phyloP scores from a whole-genome alignment of 140 eudicot genomes.

The Anethum foeniculum region DNA sequence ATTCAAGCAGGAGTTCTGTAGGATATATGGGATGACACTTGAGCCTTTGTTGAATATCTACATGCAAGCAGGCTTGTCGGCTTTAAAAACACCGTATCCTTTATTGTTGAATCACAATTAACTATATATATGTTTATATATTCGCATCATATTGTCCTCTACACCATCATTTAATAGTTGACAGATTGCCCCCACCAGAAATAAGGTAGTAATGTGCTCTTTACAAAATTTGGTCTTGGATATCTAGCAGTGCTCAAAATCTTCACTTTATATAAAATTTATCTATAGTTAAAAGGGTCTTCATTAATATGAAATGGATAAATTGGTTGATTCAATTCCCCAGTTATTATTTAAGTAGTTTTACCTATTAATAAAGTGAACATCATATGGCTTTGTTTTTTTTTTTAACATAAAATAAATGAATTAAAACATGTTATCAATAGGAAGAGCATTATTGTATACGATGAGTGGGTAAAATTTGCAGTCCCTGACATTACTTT shows the following conservation, averaged over 20 bases:
- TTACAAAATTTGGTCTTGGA: neutral
- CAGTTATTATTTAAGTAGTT: neutral
- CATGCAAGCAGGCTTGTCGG: constrained; percentile 97
- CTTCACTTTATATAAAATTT: neutral
- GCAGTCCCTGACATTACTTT: neutral
- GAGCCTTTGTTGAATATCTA: constrained; percentile 93
- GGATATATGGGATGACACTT: constrained; percentile 88
- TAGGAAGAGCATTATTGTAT: neutral
- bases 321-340: neutral
- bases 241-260: neutral
- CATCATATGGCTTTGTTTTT: neutral
- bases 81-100: constrained; percentile 98
- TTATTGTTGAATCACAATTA: constrained; percentile 4
- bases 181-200: neutral
- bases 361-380: too few species aligned
- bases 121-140: neutral
- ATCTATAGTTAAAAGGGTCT: neutral
- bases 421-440: neutral
- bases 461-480: neutral
- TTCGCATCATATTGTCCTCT: constrained; percentile 9
- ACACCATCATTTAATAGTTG: neutral
- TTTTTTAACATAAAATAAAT: too few species aligned
- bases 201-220: neutral
- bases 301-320: neutral
- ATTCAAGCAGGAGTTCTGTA: constrained; percentile 96